These are phyloP conservation scores for Neurospora sp. DNA, from an alignment of 495 filamentous ascomycete genomes.

Conservation along the genomic window DNA sequence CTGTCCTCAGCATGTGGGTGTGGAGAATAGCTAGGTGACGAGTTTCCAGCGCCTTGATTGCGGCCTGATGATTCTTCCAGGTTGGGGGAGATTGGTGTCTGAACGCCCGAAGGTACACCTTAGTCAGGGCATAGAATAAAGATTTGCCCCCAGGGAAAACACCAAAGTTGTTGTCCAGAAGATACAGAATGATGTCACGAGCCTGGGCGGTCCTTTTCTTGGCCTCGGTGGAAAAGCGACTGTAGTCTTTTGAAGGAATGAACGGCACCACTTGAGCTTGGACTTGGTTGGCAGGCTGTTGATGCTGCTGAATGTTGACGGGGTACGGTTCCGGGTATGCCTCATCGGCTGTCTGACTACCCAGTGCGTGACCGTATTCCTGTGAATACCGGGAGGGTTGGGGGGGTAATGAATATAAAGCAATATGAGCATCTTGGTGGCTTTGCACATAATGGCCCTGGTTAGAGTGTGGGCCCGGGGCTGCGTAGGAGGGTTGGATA, in stretches of 20 bases:
- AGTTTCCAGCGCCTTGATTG: slow-evolving; percentile 31
- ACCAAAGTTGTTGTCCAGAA: slow-evolving; percentile 58
- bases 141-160: slow-evolving; percentile 66
- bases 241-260: slow-evolving; percentile 12
- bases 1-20: slow-evolving; percentile 21
- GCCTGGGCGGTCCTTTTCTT: slow-evolving; percentile 21
- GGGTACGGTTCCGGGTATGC: not conserved
- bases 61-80: slow-evolving; percentile 31
- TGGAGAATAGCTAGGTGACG: slow-evolving; percentile 15
- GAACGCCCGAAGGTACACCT: slow-evolving; percentile 42
- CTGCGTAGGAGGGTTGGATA: not conserved
- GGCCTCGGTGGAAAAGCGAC: slow-evolving; percentile 13
- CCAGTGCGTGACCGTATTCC: not conserved
- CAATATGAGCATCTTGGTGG: not conserved
- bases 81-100: slow-evolving; percentile 23
- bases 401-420: not conserved
- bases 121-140: slow-evolving; percentile 63
- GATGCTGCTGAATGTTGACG: not conserved
- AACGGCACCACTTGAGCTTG: slow-evolving; percentile 8
- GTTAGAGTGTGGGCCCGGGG: not conserved
- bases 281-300: not conserved
- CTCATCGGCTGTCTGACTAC: not conserved
- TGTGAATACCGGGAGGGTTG: not conserved
- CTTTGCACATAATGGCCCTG: not conserved
- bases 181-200: slow-evolving; percentile 55